phyloP scores from a whole-genome alignment of 805 yeast species.

The Yarrowia osloensis region DNA sequence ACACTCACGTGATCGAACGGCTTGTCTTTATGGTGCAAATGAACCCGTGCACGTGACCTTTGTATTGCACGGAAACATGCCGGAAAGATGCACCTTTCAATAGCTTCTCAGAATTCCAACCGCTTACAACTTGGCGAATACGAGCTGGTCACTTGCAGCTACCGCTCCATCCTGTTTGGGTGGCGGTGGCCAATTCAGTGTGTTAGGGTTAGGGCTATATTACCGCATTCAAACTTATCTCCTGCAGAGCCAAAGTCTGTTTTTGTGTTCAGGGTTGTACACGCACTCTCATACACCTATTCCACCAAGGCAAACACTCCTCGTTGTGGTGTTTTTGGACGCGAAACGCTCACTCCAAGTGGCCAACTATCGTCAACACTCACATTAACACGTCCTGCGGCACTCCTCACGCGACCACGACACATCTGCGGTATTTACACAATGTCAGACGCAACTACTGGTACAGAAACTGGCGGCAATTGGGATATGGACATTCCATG shows the following conservation, averaged over 20 bases:
- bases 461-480: neutral
- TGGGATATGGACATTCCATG: slow-evolving; percentile 25
- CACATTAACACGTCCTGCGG: neutral
- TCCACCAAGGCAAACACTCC: neutral
- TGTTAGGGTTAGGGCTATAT: neutral
- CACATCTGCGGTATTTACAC: neutral
- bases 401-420: neutral
- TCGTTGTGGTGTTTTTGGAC: neutral
- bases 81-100: too few species aligned
- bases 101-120: too few species aligned
- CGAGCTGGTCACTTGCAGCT: too few species aligned
- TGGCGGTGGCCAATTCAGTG: slow-evolving; percentile 2
- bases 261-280: neutral
- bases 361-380: neutral
- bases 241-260: neutral
- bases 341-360: neutral
- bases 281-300: neutral
- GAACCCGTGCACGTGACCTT: too few species aligned
- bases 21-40: too few species aligned
- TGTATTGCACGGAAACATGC: too few species aligned
- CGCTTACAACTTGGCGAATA: too few species aligned
- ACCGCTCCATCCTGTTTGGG: neutral
- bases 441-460: slow-evolving; percentile 6
- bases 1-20: too few species aligned
- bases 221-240: neutral